Conservation (phyloP, 2,329 filamentous ascomycete species). For the Colletotrichum simmondsii region DNA sequence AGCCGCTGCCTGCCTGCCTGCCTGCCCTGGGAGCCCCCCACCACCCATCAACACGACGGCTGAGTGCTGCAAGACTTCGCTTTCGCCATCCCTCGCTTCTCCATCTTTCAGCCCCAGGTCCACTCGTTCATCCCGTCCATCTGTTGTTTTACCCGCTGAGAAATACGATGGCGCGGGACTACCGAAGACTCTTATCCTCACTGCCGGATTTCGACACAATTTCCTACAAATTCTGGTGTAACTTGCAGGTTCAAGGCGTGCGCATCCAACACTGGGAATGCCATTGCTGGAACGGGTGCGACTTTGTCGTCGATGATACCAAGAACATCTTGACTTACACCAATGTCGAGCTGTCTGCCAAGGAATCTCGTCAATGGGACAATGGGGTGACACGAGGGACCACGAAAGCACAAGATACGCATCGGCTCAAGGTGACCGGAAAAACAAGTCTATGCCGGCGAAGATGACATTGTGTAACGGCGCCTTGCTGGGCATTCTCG, state of each 20-base stretch:
- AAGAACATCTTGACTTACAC: not conserved
- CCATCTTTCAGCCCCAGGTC: not conserved
- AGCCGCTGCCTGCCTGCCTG: not conserved
- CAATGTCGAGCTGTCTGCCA: not conserved
- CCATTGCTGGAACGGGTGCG: not conserved
- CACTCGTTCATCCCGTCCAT: conserved; percentile 5
- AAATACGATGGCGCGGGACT: not conserved
- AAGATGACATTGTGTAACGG: not conserved
- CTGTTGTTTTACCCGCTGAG: not conserved
- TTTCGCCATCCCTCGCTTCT: not conserved
- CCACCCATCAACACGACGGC: not conserved
- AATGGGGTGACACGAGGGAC: not conserved
- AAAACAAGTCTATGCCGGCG: not conserved
- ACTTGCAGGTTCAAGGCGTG: not conserved
- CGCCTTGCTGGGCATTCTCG: not conserved
- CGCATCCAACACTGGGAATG: not conserved
- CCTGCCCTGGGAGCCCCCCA: too few species aligned
- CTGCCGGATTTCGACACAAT: not conserved
- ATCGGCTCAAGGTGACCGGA: too few species aligned
- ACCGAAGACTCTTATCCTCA: not conserved
- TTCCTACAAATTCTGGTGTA: not conserved
- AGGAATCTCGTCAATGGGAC: not conserved
- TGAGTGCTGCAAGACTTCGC: too few species aligned
- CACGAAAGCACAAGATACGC: too few species aligned
- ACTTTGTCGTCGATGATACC: not conserved